Base-by-base conservation (phyloP, 768 basidiomycete species). In the Suillus sp. region DNA sequence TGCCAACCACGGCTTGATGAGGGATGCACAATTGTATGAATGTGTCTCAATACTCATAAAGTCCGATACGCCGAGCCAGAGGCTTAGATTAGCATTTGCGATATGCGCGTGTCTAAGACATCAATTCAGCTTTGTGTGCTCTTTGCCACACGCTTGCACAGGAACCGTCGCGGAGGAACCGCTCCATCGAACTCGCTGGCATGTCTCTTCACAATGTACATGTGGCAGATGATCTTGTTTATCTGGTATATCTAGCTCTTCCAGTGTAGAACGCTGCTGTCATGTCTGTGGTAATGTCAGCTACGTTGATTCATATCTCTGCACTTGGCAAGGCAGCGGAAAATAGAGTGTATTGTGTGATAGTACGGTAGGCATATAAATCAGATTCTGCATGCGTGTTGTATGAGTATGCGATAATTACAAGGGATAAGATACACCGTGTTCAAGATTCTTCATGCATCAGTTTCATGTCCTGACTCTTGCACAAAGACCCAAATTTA, bases 401-500 rank as follows among this genome's bases (percentile, higher is more conserved):
- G 38, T 40, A 57, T 40, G 38, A 57, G 38, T 16, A 57, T 57
- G 25, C 18, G 18, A 42, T 57, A 40, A 57, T 57, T 57, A 57
- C 56, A 57, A 57, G 27, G 27, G 56, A 57, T 57, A 57, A 57
- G 13, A 40, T 68, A 69, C 71, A 65, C 62, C 66, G 60, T 66
- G 55, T 53, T 65, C 16, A 68, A 73, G 73, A 66, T 48, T 14
- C 48, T 62, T 20, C 4, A 48, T 16, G 25, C 2, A 25, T 48
- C 47, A 48, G 25, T 30, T 16, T 62, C 64, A 68, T 68, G 64
- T 68, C 68, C 62, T 70, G 4, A 64, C 63, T 80, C 81, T 66
- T 79, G 83, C 66, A 87, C 84, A 75, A 89, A 91, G 59, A 87
- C 76, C 91, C 90, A 91, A 69, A 91, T 69, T 83, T 85, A 74